A percentile compares a stretch with the other conserved stretches of the same genome.
phyloP scores from a whole-genome alignment of 495 filamentous ascomycete genomes.

The Penicillium canariense region DNA sequence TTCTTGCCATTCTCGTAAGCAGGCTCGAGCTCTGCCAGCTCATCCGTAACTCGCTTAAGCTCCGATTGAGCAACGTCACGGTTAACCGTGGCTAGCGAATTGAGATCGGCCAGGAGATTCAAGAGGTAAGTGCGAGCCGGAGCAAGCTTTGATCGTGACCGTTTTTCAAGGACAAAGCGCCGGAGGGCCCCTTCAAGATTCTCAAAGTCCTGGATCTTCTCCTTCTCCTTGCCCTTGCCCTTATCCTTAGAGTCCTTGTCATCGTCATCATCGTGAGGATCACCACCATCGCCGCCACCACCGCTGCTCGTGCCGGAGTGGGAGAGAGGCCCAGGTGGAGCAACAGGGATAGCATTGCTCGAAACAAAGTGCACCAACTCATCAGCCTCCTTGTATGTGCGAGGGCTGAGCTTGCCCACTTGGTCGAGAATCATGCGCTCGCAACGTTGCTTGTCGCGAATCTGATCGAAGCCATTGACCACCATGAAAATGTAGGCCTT shows the following conservation, averaged over 20 bases:
- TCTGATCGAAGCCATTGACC: constrained; percentile 94
- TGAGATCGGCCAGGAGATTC: constrained; percentile 84
- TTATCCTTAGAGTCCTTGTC: constrained; percentile 60
- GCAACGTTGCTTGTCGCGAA: constrained; percentile 81
- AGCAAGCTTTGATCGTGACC: constrained; percentile 90
- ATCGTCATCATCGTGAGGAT: constrained; percentile 55
- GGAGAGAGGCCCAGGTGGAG: constrained; percentile 48
- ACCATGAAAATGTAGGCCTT: constrained; percentile 99
- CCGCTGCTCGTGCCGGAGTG: constrained; percentile 52
- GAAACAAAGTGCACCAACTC: constrained; percentile 98
- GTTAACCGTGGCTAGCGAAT: constrained; percentile 82
- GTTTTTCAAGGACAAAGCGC: constrained; percentile 93
- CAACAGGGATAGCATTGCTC: constrained; percentile 84
- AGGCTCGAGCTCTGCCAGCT: constrained; percentile 80
- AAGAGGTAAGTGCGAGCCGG: constrained; percentile 95
- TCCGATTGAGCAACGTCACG: constrained; percentile 81
- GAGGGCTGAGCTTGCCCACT: constrained; percentile 76
- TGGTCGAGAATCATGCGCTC: constrained; percentile 92
- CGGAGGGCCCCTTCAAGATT: constrained; percentile 83
- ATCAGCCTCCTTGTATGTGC: constrained; percentile 85
- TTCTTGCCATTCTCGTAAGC: constrained; percentile 79
- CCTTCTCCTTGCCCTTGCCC: constrained; percentile 85
- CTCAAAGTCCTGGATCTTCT: constrained; percentile 85
- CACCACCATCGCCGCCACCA: constrained; percentile 54
- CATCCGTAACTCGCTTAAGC: constrained; percentile 76